Evolutionary conservation across 371 early-diverging fungal genomes (phyloP), one percentile per base, ranked within the genome.

Genomic region (Batkoa obscura): DNA sequence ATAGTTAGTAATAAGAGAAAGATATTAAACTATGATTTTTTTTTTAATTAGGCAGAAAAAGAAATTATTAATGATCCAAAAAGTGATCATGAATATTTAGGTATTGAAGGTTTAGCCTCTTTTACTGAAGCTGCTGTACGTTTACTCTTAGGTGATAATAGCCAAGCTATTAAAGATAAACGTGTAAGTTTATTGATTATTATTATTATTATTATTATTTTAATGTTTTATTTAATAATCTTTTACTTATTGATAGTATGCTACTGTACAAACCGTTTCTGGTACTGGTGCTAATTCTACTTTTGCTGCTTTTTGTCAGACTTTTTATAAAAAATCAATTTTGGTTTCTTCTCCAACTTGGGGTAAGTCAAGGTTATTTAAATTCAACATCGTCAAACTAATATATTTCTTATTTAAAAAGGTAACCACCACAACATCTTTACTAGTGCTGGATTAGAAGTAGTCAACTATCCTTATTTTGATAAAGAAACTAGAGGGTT

Each of bases 281-380:
- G 97, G 97, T 55, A 91, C 94, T 0, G 97, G 97, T 53, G 94
- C 93, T 10, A 79, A 84, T 48, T 81, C 84, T 50, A 69, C 89
- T 0, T 94, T 84, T 39, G 93, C 87, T 9, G 78, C 77, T 35
- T 90, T 96, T 62, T 75, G 92, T 52, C 60, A 70, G 23, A 67
- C 74, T 51, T 83, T 83, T 65, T 81, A 81, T 64, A 72, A 72
- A 15, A 75, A 75, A 57, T 78, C 76, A 17, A 76, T 84, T 43
- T 86, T 84, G 58, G 79, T 94, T 55, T 90, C 92, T 43, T 83
- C 87, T 60, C 97, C 97, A n/a, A 93, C 94, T 1, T 96, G 97
- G 97, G 91, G 86, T 80, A 68, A 64, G 4, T 8, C 3, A 35
- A 15, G 6, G 32, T 5, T 2, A 38, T 50, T 50, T n/a, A n/a